These are phyloP conservation scores for Cyclospora cayetanensis DNA, from an alignment of 169 alveolate species.

Conservation along the genomic window DNA sequence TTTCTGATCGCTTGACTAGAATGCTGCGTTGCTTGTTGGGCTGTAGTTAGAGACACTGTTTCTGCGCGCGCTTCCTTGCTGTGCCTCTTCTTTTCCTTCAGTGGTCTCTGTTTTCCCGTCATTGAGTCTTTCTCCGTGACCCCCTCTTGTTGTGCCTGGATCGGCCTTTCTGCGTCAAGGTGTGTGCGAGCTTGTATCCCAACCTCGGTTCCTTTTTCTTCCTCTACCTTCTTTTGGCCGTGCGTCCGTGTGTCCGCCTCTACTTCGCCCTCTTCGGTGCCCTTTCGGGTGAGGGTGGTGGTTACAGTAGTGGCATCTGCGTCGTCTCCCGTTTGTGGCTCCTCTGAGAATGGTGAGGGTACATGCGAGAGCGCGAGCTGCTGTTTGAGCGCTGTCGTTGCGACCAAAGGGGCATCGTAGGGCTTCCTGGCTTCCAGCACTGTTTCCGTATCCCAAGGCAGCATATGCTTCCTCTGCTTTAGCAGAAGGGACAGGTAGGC, in stretches of 20 bases:
- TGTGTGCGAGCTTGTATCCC: no score
- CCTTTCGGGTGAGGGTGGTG: not conserved
- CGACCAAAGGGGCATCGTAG: not conserved
- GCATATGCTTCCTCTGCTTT: not conserved
- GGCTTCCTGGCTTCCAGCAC: not conserved
- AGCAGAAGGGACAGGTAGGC: not conserved
- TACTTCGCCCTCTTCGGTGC: not conserved
- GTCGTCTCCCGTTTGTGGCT: not conserved
- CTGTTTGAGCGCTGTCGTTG: not conserved
- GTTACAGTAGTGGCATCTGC: not conserved
- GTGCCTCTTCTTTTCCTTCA: not conserved
- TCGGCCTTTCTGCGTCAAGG: no score
- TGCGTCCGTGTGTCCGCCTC: not conserved
- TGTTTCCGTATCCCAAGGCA: not conserved
- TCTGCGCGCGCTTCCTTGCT: not conserved
- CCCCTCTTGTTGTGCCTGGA: not conserved
- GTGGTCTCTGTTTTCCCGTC: not conserved
- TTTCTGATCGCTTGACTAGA: not conserved
- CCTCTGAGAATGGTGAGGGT: not conserved
- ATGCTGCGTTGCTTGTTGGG: not conserved
- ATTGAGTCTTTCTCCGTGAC: no score
- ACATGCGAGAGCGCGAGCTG: not conserved
- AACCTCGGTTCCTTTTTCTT: no score
- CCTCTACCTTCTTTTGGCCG: not conserved
- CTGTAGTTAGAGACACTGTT: not conserved